Conservation (phyloP, 139 green algal genomes). For the Mesotaenium endlicherianum region DNA sequence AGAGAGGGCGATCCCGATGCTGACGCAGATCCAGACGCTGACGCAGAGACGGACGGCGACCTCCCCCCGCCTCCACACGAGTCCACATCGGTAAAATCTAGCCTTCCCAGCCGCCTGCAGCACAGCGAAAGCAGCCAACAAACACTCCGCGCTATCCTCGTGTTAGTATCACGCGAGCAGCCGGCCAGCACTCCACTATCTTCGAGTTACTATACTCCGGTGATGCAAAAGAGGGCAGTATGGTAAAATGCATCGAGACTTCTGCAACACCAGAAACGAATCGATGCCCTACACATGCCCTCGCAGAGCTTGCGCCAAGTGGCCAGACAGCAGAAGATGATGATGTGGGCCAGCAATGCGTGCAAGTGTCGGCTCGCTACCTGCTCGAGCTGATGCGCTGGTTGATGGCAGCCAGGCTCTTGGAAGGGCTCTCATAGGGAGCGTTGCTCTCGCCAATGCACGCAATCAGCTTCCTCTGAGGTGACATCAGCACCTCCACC, state of each 20-base stretch:
- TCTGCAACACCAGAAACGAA: slow-evolving; percentile 1
- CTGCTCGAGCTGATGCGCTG: slow-evolving; percentile 35
- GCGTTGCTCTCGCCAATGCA: not conserved
- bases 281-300: not conserved
- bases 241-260: not conserved
- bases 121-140: not conserved
- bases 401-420: slow-evolving; percentile 37
- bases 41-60: too few species aligned
- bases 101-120: slow-evolving; percentile 26
- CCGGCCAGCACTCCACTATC: not conserved
- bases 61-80: too few species aligned
- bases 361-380: not conserved
- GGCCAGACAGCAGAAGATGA: too few species aligned
- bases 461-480: not conserved
- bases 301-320: not conserved
- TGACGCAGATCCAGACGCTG: too few species aligned
- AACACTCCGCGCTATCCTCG: not conserved
- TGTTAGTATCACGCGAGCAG: not conserved
- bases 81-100: slow-evolving; percentile 17
- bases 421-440: slow-evolving; percentile 20
- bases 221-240: not conserved
- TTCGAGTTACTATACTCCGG: not conserved
- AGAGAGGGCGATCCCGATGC: too few species aligned
- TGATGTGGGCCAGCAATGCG: not conserved
- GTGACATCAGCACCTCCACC: not conserved